Conservation (phyloP, 345 rosid genomes). For the Acer campestre region DNA sequence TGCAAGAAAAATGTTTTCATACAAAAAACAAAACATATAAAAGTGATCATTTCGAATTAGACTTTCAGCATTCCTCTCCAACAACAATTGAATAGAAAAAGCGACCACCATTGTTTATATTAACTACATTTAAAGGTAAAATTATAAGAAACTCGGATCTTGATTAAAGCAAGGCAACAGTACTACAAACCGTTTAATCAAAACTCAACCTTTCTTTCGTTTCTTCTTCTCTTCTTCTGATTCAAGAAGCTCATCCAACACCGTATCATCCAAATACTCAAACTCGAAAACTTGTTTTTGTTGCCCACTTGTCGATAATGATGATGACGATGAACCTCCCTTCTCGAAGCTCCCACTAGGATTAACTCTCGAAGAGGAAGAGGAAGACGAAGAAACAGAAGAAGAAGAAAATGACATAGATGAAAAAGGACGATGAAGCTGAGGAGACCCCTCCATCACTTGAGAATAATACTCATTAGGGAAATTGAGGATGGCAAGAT, state of each 20-base stretch:
- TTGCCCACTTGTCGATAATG: conserved; percentile 17
- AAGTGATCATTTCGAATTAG: background rate
- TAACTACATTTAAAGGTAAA: background rate
- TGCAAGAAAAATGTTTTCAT: too few relatives aligned
- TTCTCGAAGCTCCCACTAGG: conserved; percentile 4
- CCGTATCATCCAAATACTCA: conserved; percentile 72
- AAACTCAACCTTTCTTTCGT: conserved; percentile 22
- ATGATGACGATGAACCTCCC: conserved; percentile 33
- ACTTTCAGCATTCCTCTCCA: conserved; percentile 3
- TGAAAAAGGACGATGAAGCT: conserved; percentile 23
- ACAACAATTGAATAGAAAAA: background rate
- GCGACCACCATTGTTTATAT: background rate
- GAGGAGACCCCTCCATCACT: conserved; percentile 29
- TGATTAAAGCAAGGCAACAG: background rate
- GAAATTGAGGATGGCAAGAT: conserved; percentile 78
- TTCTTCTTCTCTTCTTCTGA: conserved; percentile 61
- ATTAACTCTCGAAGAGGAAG: conserved; percentile 27
- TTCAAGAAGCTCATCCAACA: conserved; percentile 87
- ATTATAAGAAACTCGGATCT: background rate
- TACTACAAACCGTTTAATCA: background rate
- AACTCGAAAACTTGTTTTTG: conserved; percentile 67
- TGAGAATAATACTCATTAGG: conserved; percentile 66
- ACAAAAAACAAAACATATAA: background rate
- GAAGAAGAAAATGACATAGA: conserved; percentile 34
- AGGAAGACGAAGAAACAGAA: conserved; percentile 27